Conservation (phyloP, 2,329 filamentous ascomycete genomes). For the Hypoxylon rubiginosum region DNA sequence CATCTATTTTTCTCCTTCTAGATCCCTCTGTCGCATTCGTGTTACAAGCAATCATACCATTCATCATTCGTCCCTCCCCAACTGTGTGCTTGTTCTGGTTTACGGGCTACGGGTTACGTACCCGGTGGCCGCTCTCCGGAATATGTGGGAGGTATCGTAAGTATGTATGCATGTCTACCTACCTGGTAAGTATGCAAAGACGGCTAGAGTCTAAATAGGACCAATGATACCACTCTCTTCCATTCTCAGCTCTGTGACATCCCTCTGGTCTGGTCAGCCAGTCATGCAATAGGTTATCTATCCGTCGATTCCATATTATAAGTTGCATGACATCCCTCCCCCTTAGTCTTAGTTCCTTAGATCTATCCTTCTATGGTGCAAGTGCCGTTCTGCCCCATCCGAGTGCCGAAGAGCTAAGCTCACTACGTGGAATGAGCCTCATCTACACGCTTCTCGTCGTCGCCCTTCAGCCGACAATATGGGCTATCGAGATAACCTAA, state of each 20-base stretch:
- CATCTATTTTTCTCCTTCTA: slow-evolving; percentile 6
- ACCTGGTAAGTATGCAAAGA: background rate
- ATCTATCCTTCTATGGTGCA: slow-evolving; percentile 13
- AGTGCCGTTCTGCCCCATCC: slow-evolving; percentile 7
- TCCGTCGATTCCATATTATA: slow-evolving; percentile 19
- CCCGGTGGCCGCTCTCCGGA: slow-evolving; percentile 5
- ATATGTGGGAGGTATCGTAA: background rate
- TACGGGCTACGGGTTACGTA: slow-evolving; percentile 7
- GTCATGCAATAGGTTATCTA: slow-evolving; percentile 1
- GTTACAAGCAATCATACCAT: slow-evolving; percentile 14
- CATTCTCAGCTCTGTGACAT: background rate
- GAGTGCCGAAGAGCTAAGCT: slow-evolving; percentile 19
- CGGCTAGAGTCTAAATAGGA: slow-evolving; percentile 13
- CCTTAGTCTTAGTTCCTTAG: background rate
- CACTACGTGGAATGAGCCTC: slow-evolving; percentile 13
- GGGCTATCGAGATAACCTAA: slow-evolving; percentile 42
- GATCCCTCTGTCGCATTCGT: background rate
- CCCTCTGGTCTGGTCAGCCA: background rate
- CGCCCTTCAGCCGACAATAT: slow-evolving; percentile 15
- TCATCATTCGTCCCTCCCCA: slow-evolving; percentile 5
- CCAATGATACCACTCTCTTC: slow-evolving; percentile 13
- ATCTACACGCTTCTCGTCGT: slow-evolving; percentile 2
- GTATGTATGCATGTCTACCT: background rate
- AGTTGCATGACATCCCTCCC: slow-evolving; percentile 3
- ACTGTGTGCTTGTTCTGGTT: slow-evolving; percentile 6